Percentiles rank a stretch among this genome's conserved stretches.
These are phyloP conservation scores for Exophiala phaeomuriformis DNA, from an alignment of 2,329 filamentous ascomycete species.

Conservation along the genomic window DNA sequence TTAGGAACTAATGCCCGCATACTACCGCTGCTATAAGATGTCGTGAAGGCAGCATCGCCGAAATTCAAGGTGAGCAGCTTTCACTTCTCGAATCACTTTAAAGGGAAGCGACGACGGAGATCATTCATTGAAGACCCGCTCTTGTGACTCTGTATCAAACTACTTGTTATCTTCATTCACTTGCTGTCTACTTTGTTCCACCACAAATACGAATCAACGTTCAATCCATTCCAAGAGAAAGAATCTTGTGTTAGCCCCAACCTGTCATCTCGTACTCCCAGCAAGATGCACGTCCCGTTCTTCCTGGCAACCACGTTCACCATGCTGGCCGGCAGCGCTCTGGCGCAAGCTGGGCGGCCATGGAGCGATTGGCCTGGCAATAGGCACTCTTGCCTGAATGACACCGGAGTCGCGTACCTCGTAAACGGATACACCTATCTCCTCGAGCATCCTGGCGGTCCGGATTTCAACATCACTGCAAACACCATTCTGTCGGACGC, in stretches of 20 bases:
- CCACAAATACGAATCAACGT: not conserved
- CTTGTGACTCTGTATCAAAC: no score
- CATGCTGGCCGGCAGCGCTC: not conserved
- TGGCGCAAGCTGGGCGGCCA: not conserved
- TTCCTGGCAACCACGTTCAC: not conserved
- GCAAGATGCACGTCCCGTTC: conserved; percentile 6
- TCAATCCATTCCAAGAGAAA: not conserved
- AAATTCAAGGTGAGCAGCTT: no score
- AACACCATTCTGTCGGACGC: conserved; percentile 17
- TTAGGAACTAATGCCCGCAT: no score
- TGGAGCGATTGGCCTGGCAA: conserved; percentile 1
- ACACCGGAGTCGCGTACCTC: conserved; percentile 5
- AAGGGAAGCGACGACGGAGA: no score
- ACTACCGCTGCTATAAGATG: no score
- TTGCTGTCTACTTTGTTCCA: no score
- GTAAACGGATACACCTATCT: conserved; percentile 21
- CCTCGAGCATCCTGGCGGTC: conserved; percentile 14
- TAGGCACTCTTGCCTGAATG: conserved; percentile 8
- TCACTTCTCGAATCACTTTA: no score
- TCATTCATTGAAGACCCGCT: no score
- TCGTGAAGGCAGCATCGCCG: no score
- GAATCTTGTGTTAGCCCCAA: not conserved
- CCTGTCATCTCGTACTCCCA: not conserved
- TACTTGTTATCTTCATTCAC: no score
- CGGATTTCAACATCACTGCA: conserved; percentile 19